These are phyloP conservation scores for Phalaenopsis hybrid DNA, from an alignment of 116 monocot species.

Conservation along the genomic window DNA sequence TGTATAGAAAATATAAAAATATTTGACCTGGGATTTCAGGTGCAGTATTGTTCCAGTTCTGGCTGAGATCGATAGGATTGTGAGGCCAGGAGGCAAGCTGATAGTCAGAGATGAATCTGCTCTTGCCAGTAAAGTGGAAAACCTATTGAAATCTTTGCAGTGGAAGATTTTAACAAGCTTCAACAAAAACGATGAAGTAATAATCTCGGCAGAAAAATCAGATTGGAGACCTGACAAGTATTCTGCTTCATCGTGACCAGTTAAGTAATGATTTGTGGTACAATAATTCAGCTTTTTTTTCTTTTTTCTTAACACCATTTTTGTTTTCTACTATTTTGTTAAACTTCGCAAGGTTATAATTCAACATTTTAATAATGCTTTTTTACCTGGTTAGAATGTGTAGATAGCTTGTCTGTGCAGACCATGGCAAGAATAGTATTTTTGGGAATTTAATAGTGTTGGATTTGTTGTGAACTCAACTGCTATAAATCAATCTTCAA, in stretches of 20 bases:
- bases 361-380: not conserved
- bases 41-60: constrained; percentile 51
- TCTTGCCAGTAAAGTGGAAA: constrained; percentile 51
- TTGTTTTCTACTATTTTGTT: not conserved
- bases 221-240: constrained; percentile 64
- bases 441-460: too few species aligned
- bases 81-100: constrained; percentile 45
- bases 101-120: constrained; percentile 66
- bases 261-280: not conserved
- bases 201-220: constrained; percentile 71
- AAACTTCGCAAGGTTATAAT: not conserved
- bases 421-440: too few species aligned
- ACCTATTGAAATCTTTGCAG: constrained; percentile 62
- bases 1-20: too few species aligned
- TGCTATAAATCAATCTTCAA: too few species aligned
- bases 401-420: too few species aligned
- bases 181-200: constrained; percentile 44
- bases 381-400: not conserved
- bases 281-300: not conserved
- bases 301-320: not conserved
- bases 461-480: too few species aligned
- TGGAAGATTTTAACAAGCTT: constrained; percentile 68
- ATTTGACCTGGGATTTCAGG: too few species aligned
- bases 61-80: constrained; percentile 43
- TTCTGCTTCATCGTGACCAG: constrained; percentile 27